Evolutionary conservation across 345 rosid species (phyloP).

Genomic region (Chamaenerion angustifolium): DNA sequence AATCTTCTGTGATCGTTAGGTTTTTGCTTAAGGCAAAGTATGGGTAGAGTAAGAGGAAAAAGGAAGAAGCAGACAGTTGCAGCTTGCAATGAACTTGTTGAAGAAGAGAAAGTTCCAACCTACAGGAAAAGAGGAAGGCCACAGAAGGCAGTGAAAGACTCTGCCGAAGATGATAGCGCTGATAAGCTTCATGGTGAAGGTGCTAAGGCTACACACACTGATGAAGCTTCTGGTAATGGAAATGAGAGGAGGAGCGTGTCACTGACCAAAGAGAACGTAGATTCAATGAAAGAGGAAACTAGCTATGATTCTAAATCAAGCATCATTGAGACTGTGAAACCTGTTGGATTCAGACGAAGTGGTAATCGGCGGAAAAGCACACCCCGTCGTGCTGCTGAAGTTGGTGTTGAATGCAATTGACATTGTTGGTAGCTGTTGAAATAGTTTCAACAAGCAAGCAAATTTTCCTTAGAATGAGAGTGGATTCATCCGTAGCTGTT

Average conservation of each 20-base stretch:
- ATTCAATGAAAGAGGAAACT: constrained; percentile 34
- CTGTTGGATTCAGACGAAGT: constrained; percentile 39
- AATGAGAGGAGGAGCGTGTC: constrained; percentile 38
- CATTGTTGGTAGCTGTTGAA: constrained; percentile 6
- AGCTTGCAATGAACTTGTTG: constrained; percentile 34
- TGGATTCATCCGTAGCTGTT: no score
- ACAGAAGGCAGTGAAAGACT: constrained; percentile 40
- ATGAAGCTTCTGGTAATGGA: constrained; percentile 24
- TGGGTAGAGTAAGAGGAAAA: constrained; percentile 66
- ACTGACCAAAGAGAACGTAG: constrained; percentile 22
- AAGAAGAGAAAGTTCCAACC: constrained; percentile 48
- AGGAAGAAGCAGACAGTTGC: constrained; percentile 42
- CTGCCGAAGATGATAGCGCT: constrained; percentile 24
- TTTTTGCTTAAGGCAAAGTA: background rate
- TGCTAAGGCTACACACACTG: constrained; percentile 24
- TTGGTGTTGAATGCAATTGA: constrained; percentile 55
- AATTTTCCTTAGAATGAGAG: no score
- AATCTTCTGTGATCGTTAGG: no score
- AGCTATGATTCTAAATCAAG: constrained; percentile 25
- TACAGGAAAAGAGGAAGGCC: constrained; percentile 62
- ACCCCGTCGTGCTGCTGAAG: constrained; percentile 76
- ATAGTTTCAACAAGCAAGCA: background rate
- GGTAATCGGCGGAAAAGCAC: constrained; percentile 66
- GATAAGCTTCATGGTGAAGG: constrained; percentile 29
- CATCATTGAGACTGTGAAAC: constrained; percentile 24